phyloP scores from a whole-genome alignment of 1,284 basidiomycete species.

The Clitocybe nebularis region DNA sequence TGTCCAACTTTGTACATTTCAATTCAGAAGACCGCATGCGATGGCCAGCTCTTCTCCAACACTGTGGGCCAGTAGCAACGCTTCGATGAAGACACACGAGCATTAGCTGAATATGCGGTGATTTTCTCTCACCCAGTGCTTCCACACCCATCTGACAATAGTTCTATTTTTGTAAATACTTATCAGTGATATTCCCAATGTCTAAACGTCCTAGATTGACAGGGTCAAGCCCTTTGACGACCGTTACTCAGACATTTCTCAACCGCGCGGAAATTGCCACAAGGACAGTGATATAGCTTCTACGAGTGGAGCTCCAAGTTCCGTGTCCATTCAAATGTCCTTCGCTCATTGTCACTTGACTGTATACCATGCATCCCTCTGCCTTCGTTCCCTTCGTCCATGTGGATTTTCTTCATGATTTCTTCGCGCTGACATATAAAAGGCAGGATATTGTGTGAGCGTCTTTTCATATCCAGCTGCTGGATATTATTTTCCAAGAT shows the following conservation, averaged over 20 bases:
- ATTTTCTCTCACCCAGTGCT: background rate
- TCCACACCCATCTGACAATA: background rate
- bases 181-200: background rate
- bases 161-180: background rate
- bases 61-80: too few species aligned
- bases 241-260: background rate
- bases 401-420: background rate
- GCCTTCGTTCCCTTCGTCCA: background rate
- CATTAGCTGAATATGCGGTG: background rate
- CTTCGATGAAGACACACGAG: too few species aligned
- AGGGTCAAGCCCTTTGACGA: background rate
- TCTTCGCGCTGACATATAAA: too few species aligned
- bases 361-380: background rate
- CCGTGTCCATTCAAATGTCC: too few species aligned
- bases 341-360: background rate
- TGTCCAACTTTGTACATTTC: too few species aligned
- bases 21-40: too few species aligned
- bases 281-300: background rate
- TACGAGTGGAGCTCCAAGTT: background rate
- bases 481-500: conserved; percentile 9
- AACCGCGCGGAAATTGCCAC: background rate
- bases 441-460: too few species aligned
- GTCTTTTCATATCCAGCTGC: background rate
- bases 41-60: too few species aligned
- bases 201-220: background rate